These are phyloP conservation scores for Fusarium multiceps DNA, from an alignment of 2,329 filamentous ascomycete species.

Conservation along the genomic window DNA sequence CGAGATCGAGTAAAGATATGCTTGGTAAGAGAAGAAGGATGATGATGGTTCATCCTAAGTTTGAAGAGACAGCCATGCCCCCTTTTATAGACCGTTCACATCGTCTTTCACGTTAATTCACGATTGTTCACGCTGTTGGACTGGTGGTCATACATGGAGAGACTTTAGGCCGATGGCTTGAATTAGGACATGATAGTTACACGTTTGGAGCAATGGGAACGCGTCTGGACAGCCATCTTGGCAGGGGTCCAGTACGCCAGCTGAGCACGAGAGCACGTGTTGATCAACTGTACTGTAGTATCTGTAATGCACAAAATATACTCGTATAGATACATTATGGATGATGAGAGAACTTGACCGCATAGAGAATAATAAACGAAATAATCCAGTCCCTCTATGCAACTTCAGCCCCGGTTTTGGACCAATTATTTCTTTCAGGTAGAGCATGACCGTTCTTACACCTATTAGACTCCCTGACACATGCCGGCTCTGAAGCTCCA, in stretches of 20 bases:
- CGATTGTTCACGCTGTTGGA: slow-evolving; percentile 4
- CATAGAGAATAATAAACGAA: not conserved
- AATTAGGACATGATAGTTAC: slow-evolving; percentile 26
- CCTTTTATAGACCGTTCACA: slow-evolving; percentile 36
- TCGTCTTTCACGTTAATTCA: not conserved
- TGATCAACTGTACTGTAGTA: not conserved
- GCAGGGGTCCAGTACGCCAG: slow-evolving; percentile 22
- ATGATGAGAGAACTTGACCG: too few species aligned
- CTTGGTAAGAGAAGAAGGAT: not conserved
- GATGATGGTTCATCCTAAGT: slow-evolving; percentile 1
- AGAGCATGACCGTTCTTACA: not conserved
- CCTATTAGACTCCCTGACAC: not conserved
- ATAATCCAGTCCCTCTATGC: not conserved
- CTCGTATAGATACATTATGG: too few species aligned
- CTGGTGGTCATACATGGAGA: slow-evolving; percentile 17
- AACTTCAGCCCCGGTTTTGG: not conserved
- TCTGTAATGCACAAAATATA: not conserved
- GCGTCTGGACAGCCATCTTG: slow-evolving; percentile 31
- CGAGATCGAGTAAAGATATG: not conserved
- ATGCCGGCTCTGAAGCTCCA: not conserved
- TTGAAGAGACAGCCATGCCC: not conserved
- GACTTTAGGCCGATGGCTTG: slow-evolving; percentile 41
- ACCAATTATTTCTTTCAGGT: not conserved
- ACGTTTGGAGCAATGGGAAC: slow-evolving; percentile 35
- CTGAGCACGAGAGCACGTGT: slow-evolving; percentile 40